Evolutionary conservation across 441 rosid genomes (phyloP), one percentile per base, ranked within the genome.

Genomic region (Adansonia gregorii): DNA sequence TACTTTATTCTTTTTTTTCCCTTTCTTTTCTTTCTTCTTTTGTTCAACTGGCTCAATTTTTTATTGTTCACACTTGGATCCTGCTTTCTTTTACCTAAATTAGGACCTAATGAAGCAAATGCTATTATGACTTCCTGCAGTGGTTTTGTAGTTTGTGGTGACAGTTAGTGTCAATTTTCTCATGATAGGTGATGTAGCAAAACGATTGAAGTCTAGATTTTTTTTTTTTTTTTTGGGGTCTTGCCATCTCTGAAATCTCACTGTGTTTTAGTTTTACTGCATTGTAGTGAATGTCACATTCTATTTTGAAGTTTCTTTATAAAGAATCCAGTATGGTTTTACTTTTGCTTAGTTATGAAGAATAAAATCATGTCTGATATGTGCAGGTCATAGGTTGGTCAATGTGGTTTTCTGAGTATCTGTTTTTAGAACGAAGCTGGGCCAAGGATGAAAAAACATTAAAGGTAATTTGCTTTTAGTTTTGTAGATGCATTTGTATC

Each of bases 391-490:
- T 91, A 73, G 96, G 96, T 65, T 91, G 96, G 96, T 91, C 94
- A 78, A 91, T 91, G 96, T 91, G 94, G 95, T 91, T 91, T 87
- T 91, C 95, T 4, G 95, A 91, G 82, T 91, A 91, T 85, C 86
- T 91, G 3, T 91, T 91, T 84, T 84, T 91, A 54, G 96, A 90
- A 85, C 88, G 96, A 81, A 90, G 82, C 81, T 91, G 96, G 96
- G 91, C 90, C 31, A 91, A 90, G 83, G 96, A 91, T 88, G 96
- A 90, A 86, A 86, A 67, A 77, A 91, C 96, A n/a, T 70, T 91
- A 77, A 91, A 88, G 94, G 96, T 90, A 81, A 15, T 65, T 60
- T 56, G 31, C 39, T 39, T 6, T 6, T 9, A 6, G 6, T 45
- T 48, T 43, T 56, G 14, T 15, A 4, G 61, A 17, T 68, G 31